These are phyloP conservation scores for Aspergillus viridinutans DNA, from an alignment of 2,329 filamentous ascomycete species.

Conservation along the genomic window DNA sequence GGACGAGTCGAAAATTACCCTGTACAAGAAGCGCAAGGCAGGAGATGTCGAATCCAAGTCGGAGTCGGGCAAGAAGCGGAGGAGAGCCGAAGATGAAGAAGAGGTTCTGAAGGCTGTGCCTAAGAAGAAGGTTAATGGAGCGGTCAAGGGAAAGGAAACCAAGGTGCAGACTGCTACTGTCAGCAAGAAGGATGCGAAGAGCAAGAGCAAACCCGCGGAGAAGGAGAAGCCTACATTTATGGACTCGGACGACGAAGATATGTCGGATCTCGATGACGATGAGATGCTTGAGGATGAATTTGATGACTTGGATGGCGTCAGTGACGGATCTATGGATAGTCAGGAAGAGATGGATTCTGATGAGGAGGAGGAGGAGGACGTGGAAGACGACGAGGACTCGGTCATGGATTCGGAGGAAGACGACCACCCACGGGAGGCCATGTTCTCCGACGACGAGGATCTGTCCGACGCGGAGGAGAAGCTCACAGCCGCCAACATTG, in stretches of 20 bases:
- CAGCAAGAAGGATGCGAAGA: conserved; percentile 27
- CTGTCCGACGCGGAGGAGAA: conserved; percentile 84
- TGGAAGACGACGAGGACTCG: conserved; percentile 45
- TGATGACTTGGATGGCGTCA: conserved; percentile 40
- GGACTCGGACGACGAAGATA: conserved; percentile 35
- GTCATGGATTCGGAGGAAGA: conserved; percentile 71
- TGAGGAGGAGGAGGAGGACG: conserved; percentile 58
- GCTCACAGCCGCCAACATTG: conserved; percentile 93
- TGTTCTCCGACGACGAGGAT: conserved; percentile 95
- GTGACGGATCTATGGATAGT: conserved; percentile 46
- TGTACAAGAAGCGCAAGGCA: conserved; percentile 76
- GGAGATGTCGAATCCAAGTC: conserved; percentile 57
- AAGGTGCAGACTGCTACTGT: conserved; percentile 21
- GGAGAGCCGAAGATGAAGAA: conserved; percentile 45
- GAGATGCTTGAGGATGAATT: conserved; percentile 45
- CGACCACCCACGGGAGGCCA: conserved; percentile 54
- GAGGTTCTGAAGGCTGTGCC: conserved; percentile 35
- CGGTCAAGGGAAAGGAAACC: conserved; percentile 30
- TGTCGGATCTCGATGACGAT: conserved; percentile 34
- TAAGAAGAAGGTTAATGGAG: conserved; percentile 41
- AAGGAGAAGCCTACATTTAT: conserved; percentile 27
- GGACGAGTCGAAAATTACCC: conserved; percentile 62
- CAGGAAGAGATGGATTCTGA: conserved; percentile 48
- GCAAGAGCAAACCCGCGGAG: conserved; percentile 20
- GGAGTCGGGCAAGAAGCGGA: conserved; percentile 63